Evolutionary conservation across 1,284 basidiomycete species (phyloP).

Genomic region (Leccinum huronense): DNA sequence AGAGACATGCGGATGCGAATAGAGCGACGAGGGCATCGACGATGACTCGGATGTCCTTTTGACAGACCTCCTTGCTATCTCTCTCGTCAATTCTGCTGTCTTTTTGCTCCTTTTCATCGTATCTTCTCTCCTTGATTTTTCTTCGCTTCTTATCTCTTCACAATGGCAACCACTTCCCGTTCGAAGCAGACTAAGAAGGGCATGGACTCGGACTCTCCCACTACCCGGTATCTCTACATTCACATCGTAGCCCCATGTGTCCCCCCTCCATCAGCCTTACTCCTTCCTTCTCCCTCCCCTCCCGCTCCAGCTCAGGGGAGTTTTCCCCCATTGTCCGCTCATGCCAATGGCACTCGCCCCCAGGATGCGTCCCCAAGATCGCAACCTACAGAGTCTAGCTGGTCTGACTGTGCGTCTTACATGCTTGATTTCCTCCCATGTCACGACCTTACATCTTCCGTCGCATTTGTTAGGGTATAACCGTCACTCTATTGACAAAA

Average conservation of each 20-base stretch:
- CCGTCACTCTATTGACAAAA: conserved; percentile 69
- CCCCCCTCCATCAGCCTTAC: conserved; percentile 13
- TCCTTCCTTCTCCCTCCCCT: conserved; percentile 17
- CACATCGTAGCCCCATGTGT: conserved; percentile 18
- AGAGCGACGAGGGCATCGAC: too few species aligned
- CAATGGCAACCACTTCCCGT: conserved; percentile 63
- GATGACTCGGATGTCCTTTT: too few species aligned
- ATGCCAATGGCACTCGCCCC: conserved; percentile 47
- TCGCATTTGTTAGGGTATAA: conserved; percentile 55
- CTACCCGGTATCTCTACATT: conserved; percentile 49
- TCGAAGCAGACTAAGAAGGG: conserved; percentile 59
- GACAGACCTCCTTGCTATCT: conserved; percentile 34
- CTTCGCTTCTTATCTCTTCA: conserved; percentile 25
- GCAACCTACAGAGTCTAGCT: conserved; percentile 57
- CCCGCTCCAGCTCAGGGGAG: conserved; percentile 38
- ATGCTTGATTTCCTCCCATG: conserved; percentile 15
- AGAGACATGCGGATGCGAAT: too few species aligned
- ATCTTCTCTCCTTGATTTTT: conserved; percentile 36
- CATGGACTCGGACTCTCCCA: conserved; percentile 40
- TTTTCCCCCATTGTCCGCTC: conserved; percentile 50
- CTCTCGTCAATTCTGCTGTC: conserved; percentile 35
- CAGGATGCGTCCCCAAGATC: conserved; percentile 49
- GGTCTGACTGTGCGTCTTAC: conserved; percentile 58
- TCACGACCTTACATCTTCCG: conserved; percentile 24
- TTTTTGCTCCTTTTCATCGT: conserved; percentile 27